phyloP scores from a whole-genome alignment of 208 protist species.

The Leptomonas pyrrhocoris region DNA sequence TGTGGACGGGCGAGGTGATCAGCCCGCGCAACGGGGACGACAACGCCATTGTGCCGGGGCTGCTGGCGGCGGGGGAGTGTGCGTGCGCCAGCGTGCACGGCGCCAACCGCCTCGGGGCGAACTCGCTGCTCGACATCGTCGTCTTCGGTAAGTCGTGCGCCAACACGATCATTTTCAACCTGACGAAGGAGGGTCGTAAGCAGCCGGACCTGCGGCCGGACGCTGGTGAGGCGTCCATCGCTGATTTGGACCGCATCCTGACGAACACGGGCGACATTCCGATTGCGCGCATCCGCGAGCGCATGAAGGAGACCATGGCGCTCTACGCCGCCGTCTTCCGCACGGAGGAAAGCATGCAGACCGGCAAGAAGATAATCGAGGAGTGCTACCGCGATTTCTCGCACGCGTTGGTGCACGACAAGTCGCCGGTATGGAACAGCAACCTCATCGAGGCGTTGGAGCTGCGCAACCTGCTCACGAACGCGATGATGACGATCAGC shows the following conservation, averaged over 20 bases:
- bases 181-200: constrained; percentile 89
- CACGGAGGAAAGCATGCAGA: constrained; percentile 91
- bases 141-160: constrained; percentile 98
- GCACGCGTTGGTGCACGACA: constrained; percentile 95
- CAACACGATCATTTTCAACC: constrained; percentile 92
- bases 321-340: constrained; percentile 97
- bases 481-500: constrained; percentile 95
- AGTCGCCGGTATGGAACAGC: constrained; percentile 96
- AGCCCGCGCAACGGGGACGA: constrained; percentile 88
- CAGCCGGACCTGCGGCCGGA: constrained; percentile 85
- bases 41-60: constrained; percentile 95
- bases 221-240: constrained; percentile 95
- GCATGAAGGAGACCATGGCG: constrained; percentile 98
- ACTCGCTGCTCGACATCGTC: constrained; percentile 99
- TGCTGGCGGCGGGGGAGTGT: constrained; percentile 98
- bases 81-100: constrained; percentile 98
- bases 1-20: constrained; percentile 93
- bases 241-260: constrained; percentile 95
- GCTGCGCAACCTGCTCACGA: constrained; percentile 98
- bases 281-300: constrained; percentile 93
- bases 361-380: constrained; percentile 93
- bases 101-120: constrained; percentile 98
- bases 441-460: constrained; percentile 99
- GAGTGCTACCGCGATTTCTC: constrained; percentile 93
- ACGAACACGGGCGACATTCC: constrained; percentile 93